Base-by-base conservation (phyloP, 2,329 filamentous ascomycete genomes). In the Ophiostoma piceae region DNA sequence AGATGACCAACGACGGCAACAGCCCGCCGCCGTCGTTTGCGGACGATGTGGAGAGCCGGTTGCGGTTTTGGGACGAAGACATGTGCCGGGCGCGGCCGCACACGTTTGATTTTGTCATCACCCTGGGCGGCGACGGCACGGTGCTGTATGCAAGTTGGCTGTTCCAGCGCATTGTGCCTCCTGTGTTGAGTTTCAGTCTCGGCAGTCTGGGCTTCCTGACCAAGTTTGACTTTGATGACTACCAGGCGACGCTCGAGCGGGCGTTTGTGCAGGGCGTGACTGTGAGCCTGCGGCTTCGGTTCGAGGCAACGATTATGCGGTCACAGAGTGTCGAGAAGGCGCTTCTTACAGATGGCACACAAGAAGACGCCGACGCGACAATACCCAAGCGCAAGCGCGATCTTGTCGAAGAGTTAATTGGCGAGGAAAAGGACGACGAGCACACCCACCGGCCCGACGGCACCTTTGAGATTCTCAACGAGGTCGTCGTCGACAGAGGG, bases 101-200 rank as follows among this genome's bases (percentile, higher is more conserved):
- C 75, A 90, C 88, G 0, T 97, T 98, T 77, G 95, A 99, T 79
- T 96, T 99, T 76, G 89, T 96, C 68, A 87, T 99, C 66, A 96
- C 94, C 0, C 85, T 97, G 2, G 94, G 93, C 67, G 95, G 95
- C 14, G 95, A 99, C 77, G 95, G 95, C n/a, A 99, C 95, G 0
- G 94, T 99, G 7, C 83, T 99, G 12, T 98, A 97, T 77, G 92
- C 94, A 3, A 96, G 92, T 76, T 98, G 94, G 94, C 84, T 99
- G 1, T 99, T 99, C 78, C 95, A 99, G 80, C 88, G 92, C 60
- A 91, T 98, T 66, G 94, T 98, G 0, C 95, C 95, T 6, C 95
- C 95, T 0, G 92, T 97, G 0, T 82, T 99, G 72, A 94, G 92
- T 72, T 98, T 99, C 78, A 87, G 88, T 0, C 82, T 98, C 11